Conservation (phyloP, 805 yeast genomes). For the Candida corydali region DNA sequence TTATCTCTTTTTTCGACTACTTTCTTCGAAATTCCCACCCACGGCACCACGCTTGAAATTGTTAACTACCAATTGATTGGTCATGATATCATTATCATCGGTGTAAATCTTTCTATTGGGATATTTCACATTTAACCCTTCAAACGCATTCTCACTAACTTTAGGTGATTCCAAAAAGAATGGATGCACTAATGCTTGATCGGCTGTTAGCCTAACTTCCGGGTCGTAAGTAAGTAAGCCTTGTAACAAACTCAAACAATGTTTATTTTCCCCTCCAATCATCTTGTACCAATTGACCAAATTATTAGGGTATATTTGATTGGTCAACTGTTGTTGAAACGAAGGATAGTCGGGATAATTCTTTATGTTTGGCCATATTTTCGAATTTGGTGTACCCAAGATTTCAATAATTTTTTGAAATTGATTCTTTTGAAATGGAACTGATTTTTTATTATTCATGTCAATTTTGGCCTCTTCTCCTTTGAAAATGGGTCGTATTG, state of each 20-base stretch:
- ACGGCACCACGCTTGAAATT: slow-evolving; percentile 5
- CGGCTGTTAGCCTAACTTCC: slow-evolving; percentile 69
- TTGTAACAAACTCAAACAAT: slow-evolving; percentile 60
- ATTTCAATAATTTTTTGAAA: slow-evolving; percentile 86
- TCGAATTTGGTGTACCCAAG: slow-evolving; percentile 80
- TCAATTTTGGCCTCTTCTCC: slow-evolving; percentile 98
- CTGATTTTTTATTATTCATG: slow-evolving; percentile 69
- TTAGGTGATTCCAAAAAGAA: slow-evolving; percentile 72
- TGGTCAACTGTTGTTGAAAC: slow-evolving; percentile 44
- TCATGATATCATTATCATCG: slow-evolving; percentile 75
- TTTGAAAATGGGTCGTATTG: slow-evolving; percentile 88
- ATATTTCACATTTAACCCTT: slow-evolving; percentile 65
- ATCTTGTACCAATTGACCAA: slow-evolving; percentile 82
- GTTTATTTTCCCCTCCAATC: slow-evolving; percentile 63
- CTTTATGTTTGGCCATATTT: slow-evolving; percentile 74
- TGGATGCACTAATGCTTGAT: slow-evolving; percentile 67
- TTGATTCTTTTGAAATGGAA: slow-evolving; percentile 93
- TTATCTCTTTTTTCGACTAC: background rate
- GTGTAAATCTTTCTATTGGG: slow-evolving; percentile 85
- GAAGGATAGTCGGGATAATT: slow-evolving; percentile 77
- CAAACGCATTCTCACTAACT: slow-evolving; percentile 76
- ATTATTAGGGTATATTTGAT: slow-evolving; percentile 59
- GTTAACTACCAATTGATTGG: slow-evolving; percentile 15
- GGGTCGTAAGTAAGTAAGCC: slow-evolving; percentile 82
- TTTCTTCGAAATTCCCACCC: slow-evolving; percentile 8